Percentiles rank a stretch among this genome's conserved stretches.
Conservation (phyloP, 2,329 filamentous ascomycete species). For the Fusarium mangiferae region DNA sequence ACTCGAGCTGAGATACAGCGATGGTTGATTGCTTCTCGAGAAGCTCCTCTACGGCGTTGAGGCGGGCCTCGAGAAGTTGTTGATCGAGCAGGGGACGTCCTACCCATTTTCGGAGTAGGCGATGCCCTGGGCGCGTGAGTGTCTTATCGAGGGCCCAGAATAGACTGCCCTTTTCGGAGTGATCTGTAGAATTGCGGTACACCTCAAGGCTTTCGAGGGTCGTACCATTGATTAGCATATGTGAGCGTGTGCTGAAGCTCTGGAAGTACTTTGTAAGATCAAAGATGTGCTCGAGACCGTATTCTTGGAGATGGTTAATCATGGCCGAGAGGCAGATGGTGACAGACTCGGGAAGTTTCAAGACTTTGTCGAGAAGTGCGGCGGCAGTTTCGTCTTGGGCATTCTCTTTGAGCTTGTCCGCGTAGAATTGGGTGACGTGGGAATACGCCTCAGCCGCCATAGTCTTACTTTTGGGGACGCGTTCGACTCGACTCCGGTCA, state of each 20-base stretch:
- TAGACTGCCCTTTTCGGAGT: constrained; percentile 84
- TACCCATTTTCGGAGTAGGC: constrained; percentile 93
- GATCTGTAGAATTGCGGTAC: constrained; percentile 93
- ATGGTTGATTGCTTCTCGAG: constrained; percentile 73
- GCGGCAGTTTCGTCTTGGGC: constrained; percentile 66
- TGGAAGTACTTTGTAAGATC: constrained; percentile 97
- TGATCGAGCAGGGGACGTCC: constrained; percentile 88
- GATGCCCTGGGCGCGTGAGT: constrained; percentile 86
- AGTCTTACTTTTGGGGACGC: constrained; percentile 78
- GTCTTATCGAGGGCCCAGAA: constrained; percentile 98
- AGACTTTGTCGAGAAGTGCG: constrained; percentile 83
- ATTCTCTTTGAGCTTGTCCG: constrained; percentile 78
- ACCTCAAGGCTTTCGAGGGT: constrained; percentile 94
- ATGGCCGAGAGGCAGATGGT: constrained; percentile 95
- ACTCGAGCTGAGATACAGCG: constrained; percentile 78
- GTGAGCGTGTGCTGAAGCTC: constrained; percentile 90
- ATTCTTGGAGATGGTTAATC: constrained; percentile 92
- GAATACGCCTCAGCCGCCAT: constrained; percentile 87
- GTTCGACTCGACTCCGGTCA: constrained; percentile 87
- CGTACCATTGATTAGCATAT: constrained; percentile 97
- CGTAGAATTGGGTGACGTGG: constrained; percentile 93
- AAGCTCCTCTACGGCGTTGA: constrained; percentile 88
- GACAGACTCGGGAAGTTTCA: constrained; percentile 85
- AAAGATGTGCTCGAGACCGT: constrained; percentile 94
- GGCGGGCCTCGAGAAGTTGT: constrained; percentile 77